Evolutionary conservation across 192 early-diverging fungal species (phyloP), one percentile per base, ranked within the genome.

Genomic region (Coemansia sp.): DNA sequence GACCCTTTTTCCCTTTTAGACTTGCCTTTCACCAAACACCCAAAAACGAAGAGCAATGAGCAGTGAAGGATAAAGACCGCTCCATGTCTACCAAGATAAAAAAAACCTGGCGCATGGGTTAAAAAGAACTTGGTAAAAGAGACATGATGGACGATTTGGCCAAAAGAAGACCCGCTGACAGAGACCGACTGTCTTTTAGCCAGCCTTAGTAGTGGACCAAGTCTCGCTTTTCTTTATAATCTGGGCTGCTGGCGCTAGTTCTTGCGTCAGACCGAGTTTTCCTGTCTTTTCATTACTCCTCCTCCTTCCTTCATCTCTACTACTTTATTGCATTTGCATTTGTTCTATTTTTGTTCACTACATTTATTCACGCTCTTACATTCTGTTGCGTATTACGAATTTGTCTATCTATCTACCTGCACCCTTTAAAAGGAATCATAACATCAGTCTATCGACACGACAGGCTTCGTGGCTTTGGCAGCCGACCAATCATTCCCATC

Each of bases 121-220:
- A 56, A 57, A 53, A 57, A 57, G 54, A 57, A 57, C 54, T 35
- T 34, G 54, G 54, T 57, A 57, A 57, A 57, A 57, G 54, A 57
- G 54, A 34, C 31, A 17, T 33, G 54, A 57, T 57, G 29, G 31
- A 6, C 35, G 54, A 57, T 34, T 13, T 34, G 31, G 54, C 33
- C 13, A 57, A 57, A 27, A 57, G 54, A 17, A 34, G 33, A 16
- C 31, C 54, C 33, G 54, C 54, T 57, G 54, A 57, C 54, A 17
- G 46, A 50, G 54, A 16, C 54, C 31, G 29, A 4, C 31, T 57
- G 54, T 13, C 54, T 57, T 57, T 57, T 31, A n/a, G 46, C 19
- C 46, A 31, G 31, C 31, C 33, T 34, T 34, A 57, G 29, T 33
- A 31, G 54, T 6, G 6, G 33, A 16, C 33, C 54, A 57, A 57